Base-by-base conservation (phyloP, 2,329 filamentous ascomycete genomes). In the Aspergillus glaucus region DNA sequence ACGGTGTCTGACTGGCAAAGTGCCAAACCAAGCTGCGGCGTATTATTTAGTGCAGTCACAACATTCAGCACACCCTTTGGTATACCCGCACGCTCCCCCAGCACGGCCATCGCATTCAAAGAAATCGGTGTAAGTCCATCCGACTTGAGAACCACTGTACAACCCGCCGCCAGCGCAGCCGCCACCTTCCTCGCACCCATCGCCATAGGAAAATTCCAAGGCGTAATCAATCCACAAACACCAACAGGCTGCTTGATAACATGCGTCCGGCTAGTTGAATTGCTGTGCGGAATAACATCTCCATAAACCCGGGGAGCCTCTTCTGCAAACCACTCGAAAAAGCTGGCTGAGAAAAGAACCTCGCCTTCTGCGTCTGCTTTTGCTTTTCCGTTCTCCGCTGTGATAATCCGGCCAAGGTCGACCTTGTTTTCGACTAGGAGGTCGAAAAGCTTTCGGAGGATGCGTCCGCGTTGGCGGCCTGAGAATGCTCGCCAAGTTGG, bases 121-220 rank as follows among this genome's bases (percentile, higher is more conserved):
- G 90, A 91, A 64, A 91, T 91, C 0, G 92, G 91, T 1, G 92
- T 95, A 74, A 95, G 88, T 40, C 85, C 85, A 1, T 90, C 89
- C 7, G 88, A 85, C 68, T 97, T 97, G 62, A 84, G 82, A 2
- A 96, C 89, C 1, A 94, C 86, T 0, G 91, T 94, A 72, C 90
- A 95, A 48, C 92, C 92, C 12, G 89, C 89, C 9, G 91, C 91
- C 45, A 96, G 76, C 2, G 79, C 80, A 2, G 80, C 68, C 0
- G 59, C 73, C n/a, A 73, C 62, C 52, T 75, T 75, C 17, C 72
- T 59, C 0, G 72, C 72, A 15, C 73, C 67, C 73, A 75, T 75
- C 1, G 72, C 72, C 26, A 70, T 64, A 3, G 73, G 73, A 57
- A 82, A 82, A 63, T 83, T 82, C 79, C 79, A 82, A 21, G 82